Conservation (phyloP, 179 eudicot species). For the Nepenthes alata region DNA sequence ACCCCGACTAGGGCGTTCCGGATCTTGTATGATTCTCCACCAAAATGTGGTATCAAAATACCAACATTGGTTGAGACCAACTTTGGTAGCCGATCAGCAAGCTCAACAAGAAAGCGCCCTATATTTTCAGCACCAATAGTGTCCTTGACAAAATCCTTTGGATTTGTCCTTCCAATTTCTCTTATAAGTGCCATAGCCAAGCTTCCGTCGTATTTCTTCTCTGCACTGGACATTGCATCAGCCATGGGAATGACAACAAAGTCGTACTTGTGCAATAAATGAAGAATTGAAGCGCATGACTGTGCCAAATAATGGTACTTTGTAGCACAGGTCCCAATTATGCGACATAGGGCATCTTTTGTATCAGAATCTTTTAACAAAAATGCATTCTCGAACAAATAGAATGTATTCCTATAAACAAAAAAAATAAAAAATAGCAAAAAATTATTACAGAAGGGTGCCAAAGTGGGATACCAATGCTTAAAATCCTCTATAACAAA, state of each 20-base stretch:
- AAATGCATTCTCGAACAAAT: conserved; percentile 65
- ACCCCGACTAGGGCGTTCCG: conserved; percentile 90
- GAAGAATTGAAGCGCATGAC: conserved; percentile 80
- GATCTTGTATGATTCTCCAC: conserved; percentile 93
- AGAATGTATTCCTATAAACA: conserved; percentile 57
- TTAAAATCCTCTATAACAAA: not conserved
- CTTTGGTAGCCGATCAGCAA: conserved; percentile 74
- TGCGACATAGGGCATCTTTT: conserved; percentile 76
- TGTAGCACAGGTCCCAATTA: conserved; percentile 78
- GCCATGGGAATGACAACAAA: conserved; percentile 68
- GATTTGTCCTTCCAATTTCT: conserved; percentile 83
- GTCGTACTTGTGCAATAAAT: conserved; percentile 78
- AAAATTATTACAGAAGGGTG: not conserved
- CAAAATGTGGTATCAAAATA: conserved; percentile 75
- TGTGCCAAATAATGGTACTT: conserved; percentile 74
- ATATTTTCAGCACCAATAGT: conserved; percentile 82
- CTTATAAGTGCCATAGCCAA: conserved; percentile 68
- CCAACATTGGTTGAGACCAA: conserved; percentile 83
- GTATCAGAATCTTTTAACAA: conserved; percentile 65
- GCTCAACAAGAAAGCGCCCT: conserved; percentile 89
- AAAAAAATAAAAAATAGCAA: conserved; percentile 9
- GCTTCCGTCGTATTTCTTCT: conserved; percentile 87
- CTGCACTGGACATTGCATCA: conserved; percentile 70
- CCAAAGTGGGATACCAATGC: not conserved
- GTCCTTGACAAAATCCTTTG: conserved; percentile 70